Base-by-base conservation (phyloP, 352 stramenopile species). In the Phytophthora cajani region DNA sequence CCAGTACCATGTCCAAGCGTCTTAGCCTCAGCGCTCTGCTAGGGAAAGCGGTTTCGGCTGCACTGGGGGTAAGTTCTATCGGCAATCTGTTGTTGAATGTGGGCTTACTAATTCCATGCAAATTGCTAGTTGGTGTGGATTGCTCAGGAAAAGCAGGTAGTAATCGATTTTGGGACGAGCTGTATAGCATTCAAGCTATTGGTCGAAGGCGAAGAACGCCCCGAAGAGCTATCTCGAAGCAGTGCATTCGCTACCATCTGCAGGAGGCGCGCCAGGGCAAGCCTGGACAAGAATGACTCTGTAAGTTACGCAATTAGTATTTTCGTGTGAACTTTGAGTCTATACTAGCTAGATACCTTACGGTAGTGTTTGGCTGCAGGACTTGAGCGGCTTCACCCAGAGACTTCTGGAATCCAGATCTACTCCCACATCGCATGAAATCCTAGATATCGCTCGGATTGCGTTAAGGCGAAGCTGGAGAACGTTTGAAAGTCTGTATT, bases 21-120 rank as follows among this genome's bases (percentile, higher is more conserved):
- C 38, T 80, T 10, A 72, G 57, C 47, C 33, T 78, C n/a, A 74
- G 50, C 32, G 17, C 65, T 44, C 47, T 81, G 12, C 21, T 80
- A 19, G 61, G 58, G 21, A 64, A 63, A 46, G 60, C 53, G 5
- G 46, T 73, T 49, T 33, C 60, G 6, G n/a, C 59, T 25, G 62
- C 56, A 19, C 52, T 74, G 0, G 62, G 63, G 60, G 74, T 74
- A 67, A 62, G 27, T n/a, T n/a, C 7, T 44, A 44, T 44, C n/a
- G 14, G 12, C n/a, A n/a, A 44, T 14, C 6, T 12, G 38, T 6
- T 44, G 16, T 12, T 44, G 14, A 9, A 5, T 12, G 21, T 21
- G 3, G 9, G 21, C 16, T 50, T 50, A 19, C 42, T 50, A 50
- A 50, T 7, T 12, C n/a, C 16, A 19, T 50, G 42, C 19, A 30